Percentiles rank a stretch among this genome's conserved stretches.
phyloP scores from a whole-genome alignment of 257 asterid species.

The Nicotiana tomentosiformis region DNA sequence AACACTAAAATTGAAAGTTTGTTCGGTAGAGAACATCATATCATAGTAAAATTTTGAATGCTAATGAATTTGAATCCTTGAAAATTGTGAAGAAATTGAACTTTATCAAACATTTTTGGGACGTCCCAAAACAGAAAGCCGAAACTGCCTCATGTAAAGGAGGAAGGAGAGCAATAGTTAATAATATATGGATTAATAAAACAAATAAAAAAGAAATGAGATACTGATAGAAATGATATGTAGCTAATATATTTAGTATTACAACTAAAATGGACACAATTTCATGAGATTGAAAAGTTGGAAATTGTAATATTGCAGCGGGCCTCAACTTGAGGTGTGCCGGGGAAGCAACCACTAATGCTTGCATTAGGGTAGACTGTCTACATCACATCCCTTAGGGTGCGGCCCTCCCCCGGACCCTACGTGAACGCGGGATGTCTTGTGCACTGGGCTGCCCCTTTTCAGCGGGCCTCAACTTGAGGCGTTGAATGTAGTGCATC shows the following conservation, averaged over 20 bases:
- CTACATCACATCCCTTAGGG: too few relatives aligned
- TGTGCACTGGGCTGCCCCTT: too few relatives aligned
- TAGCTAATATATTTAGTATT: background rate
- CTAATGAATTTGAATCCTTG: background rate
- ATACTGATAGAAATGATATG: background rate
- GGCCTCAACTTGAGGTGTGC: background rate
- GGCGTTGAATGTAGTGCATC: background rate
- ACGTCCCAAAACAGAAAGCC: background rate
- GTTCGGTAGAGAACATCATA: background rate
- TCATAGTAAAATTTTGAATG: background rate
- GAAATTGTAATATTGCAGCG: background rate
- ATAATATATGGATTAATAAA: background rate
- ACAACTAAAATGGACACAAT: slow-evolving; percentile 3
- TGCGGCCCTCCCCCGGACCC: too few relatives aligned
- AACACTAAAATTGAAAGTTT: background rate
- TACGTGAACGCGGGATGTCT: too few relatives aligned
- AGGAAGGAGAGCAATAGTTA: background rate
- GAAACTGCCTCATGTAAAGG: background rate
- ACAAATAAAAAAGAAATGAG: background rate
- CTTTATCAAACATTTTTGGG: background rate
- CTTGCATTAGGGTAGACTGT: too few relatives aligned
- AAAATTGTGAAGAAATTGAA: background rate
- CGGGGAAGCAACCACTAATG: too few relatives aligned
- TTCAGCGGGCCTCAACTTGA: background rate
- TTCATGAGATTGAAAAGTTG: background rate